These are phyloP conservation scores for Neurospora sublineolata DNA, from an alignment of 495 filamentous ascomycete genomes.

Conservation along the genomic window DNA sequence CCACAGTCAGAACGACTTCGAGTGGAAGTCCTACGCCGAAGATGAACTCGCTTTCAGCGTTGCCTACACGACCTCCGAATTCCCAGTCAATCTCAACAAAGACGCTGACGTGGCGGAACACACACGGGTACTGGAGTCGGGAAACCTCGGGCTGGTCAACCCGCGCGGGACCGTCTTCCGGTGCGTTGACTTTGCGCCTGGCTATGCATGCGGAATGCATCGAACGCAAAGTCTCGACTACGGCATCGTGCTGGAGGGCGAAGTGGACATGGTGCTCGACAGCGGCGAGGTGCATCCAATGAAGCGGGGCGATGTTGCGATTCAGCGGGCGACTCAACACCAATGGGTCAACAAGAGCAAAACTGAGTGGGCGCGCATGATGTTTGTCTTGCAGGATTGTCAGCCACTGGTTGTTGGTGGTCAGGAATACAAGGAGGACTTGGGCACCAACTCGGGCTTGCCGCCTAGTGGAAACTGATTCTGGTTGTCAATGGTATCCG, in stretches of 20 bases:
- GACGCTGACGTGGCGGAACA: conserved; percentile 41
- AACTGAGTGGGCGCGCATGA: conserved; percentile 45
- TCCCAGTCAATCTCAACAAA: conserved; percentile 40
- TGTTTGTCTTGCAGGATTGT: conserved; percentile 47
- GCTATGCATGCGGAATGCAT: conserved; percentile 49
- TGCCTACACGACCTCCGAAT: conserved; percentile 40
- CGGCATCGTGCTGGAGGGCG: conserved; percentile 65
- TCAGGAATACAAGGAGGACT: conserved; percentile 36
- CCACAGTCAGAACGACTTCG: conserved; percentile 19
- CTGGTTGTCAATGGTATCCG: background rate
- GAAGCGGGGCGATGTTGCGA: conserved; percentile 48
- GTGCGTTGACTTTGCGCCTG: conserved; percentile 50
- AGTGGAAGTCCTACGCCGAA: conserved; percentile 19
- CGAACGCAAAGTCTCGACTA: conserved; percentile 65
- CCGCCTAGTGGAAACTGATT: conserved; percentile 27
- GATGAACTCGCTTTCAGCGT: conserved; percentile 24
- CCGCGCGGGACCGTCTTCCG: conserved; percentile 45
- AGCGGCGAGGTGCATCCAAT: conserved; percentile 42
- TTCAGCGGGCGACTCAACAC: conserved; percentile 61
- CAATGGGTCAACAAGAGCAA: conserved; percentile 49
- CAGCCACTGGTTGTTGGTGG: conserved; percentile 31
- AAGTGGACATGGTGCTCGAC: conserved; percentile 54
- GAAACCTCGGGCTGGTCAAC: conserved; percentile 34
- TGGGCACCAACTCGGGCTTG: conserved; percentile 21
- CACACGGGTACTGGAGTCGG: conserved; percentile 17